Evolutionary conservation across 306 rosid genomes (phyloP), one percentile per base, ranked within the genome.

Genomic region (Comarum palustre): DNA sequence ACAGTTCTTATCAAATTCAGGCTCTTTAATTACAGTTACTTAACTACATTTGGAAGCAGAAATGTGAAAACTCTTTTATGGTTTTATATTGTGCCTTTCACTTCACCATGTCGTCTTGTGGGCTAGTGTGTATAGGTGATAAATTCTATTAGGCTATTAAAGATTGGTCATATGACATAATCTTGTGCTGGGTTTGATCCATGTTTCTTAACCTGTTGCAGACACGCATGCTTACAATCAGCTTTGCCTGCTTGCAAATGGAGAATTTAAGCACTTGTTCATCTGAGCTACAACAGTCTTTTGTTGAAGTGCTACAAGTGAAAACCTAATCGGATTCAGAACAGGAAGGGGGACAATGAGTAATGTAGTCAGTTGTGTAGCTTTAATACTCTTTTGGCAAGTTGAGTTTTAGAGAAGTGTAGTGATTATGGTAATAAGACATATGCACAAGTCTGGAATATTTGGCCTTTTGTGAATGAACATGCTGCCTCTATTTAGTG

Each of bases 211-310:
- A 9, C 57, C 32, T 68, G 54, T 72, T 73, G 77, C 97, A 94
- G 98, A 94, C 76, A 74, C 78, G 15, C 42, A 80, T 68, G 73
- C 78, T 72, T 94, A 88, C 91, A 84, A 91, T 79, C 91, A 88
- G 85, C 91, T 94, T 32, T 89, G 96, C 78, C 89, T 75, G 84
- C 91, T 91, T 46, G 96, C 97, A 69, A 88, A 86, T 82, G 97
- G 95, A 61, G 97, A 91, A 70, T 91, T 85, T 72, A 94, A 82
- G 63, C 83, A 87, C 84, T 64, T 93, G 75, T 93, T 93, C 81
- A 68, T 90, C 25, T 93, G 90, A 88, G 75, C 57, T 24, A 14
- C 59, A 10, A 39, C 66, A 5, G 38, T 76, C 66, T 67, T 13
- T 52, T 2, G 3, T 27, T 20, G 72, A 39, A 17, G 67, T 1